Conservation (phyloP, 2,329 filamentous ascomycete species). For the Cytospora schulzeri region DNA sequence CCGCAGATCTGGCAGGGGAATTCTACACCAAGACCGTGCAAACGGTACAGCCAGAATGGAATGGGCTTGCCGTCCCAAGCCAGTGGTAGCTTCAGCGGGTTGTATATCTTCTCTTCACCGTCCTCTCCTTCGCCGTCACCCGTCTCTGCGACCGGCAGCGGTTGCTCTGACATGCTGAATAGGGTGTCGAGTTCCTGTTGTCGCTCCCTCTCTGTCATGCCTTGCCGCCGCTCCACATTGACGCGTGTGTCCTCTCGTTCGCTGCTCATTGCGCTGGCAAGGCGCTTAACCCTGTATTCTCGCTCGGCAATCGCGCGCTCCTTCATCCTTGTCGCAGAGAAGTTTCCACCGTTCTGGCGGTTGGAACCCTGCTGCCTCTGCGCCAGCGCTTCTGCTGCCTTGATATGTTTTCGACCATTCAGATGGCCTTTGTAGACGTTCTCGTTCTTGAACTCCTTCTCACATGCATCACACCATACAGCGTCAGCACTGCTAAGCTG, state of each 20-base stretch:
- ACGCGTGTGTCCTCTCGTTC: conserved; percentile 87
- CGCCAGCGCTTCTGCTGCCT: conserved; percentile 70
- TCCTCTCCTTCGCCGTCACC: conserved; percentile 73
- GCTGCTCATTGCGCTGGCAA: conserved; percentile 80
- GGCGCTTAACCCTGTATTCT: conserved; percentile 78
- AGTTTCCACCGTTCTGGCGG: conserved; percentile 29
- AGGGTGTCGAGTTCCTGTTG: conserved; percentile 91
- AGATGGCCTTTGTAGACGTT: conserved; percentile 93
- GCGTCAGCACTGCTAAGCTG: conserved; percentile 56
- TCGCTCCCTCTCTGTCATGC: conserved; percentile 95
- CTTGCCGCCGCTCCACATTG: conserved; percentile 94
- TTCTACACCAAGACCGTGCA: conserved; percentile 92
- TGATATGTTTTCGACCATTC: conserved; percentile 88
- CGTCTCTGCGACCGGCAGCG: conserved; percentile 46
- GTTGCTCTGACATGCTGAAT: conserved; percentile 60
- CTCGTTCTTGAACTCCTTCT: conserved; percentile 93
- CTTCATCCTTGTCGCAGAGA: conserved; percentile 51
- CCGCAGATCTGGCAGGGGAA: conserved; percentile 96
- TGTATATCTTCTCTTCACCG: conserved; percentile 89
- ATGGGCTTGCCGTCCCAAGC: conserved; percentile 99
- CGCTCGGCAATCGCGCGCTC: conserved; percentile 89
- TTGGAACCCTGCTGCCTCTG: conserved; percentile 46
- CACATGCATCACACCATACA: conserved; percentile 87
- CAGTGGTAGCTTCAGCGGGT: conserved; percentile 91
- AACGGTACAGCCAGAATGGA: conserved; percentile 97